Evolutionary conservation across 2,329 filamentous ascomycete genomes (phyloP), one percentile per base, ranked within the genome.

Genomic region (Chaetomium strumarium): DNA sequence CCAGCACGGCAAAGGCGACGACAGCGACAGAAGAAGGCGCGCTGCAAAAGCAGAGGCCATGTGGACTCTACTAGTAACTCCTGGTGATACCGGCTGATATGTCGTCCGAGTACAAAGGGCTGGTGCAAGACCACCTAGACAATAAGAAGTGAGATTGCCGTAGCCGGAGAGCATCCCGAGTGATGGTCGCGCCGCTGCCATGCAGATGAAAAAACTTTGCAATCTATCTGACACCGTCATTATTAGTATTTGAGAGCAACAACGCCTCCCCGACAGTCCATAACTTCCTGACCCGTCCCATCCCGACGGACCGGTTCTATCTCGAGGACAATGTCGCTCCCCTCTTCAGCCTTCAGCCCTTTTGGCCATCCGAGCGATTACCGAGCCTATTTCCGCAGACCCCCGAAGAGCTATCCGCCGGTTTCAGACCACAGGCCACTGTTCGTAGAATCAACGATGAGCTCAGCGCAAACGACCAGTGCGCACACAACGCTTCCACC

Each of bases 41-140:
- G n/a, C 36, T 20, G 50, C 50, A 48, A 38, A 43, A 31, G 49
- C 10, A 19, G 41, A 38, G 44, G 38, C 44, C 44, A 47, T 52
- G 50, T 48, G 50, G 38, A 40, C 16, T 43, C 3, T n/a, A n/a
- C n/a, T n/a, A n/a, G n/a, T 33, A 38, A 44, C 37, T 17, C 11
- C 19, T 5, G 8, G 42, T 48, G 20, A 42, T 33, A 52, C 50
- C n/a, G 14, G 30, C 40, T 20, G 33, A 11, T 2, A 31, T 52
- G 38, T 44, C 34, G n/a, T 31, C 38, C 39, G 33, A 44, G 44
- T 20, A 42, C 38, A 33, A 14, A 38, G n/a, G 9, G 2, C 17
- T 16, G 9, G 31, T 8, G 20, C 7, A 30, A 11, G 16, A n/a
- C n/a, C n/a, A n/a, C n/a, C 16, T n/a, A 2, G 30, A 17, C 45